These are phyloP conservation scores for Aspergillus sp. DNA, from an alignment of 2,329 filamentous ascomycete species.

Conservation along the genomic window DNA sequence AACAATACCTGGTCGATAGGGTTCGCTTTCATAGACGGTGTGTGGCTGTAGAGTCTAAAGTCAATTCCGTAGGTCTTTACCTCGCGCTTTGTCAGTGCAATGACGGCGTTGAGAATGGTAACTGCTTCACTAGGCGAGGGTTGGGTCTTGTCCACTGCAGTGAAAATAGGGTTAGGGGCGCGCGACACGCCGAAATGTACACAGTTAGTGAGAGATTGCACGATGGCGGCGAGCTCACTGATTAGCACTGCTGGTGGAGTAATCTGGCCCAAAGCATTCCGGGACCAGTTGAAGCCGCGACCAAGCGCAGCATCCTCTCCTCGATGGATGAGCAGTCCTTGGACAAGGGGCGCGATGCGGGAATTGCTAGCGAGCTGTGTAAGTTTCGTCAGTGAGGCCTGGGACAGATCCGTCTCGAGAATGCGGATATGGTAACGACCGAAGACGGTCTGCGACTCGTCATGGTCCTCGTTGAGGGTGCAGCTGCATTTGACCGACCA, in stretches of 20 bases:
- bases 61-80: background rate
- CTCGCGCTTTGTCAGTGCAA: background rate
- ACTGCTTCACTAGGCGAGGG: background rate
- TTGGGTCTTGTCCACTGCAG: background rate
- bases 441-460: background rate
- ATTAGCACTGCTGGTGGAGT: background rate
- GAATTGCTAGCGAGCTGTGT: background rate
- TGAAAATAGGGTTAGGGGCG: background rate
- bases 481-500: background rate
- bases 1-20: background rate
- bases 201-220: background rate
- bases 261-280: background rate
- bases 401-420: background rate
- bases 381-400: background rate
- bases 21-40: background rate
- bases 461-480: background rate
- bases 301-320: background rate
- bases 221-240: background rate
- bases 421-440: background rate
- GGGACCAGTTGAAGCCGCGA: background rate
- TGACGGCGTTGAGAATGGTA: background rate
- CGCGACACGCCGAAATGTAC: background rate
- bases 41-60: background rate
- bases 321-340: background rate
- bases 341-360: background rate